Evolutionary conservation across 1,284 basidiomycete species (phyloP).

Genomic region (Ustilago loliicola): DNA sequence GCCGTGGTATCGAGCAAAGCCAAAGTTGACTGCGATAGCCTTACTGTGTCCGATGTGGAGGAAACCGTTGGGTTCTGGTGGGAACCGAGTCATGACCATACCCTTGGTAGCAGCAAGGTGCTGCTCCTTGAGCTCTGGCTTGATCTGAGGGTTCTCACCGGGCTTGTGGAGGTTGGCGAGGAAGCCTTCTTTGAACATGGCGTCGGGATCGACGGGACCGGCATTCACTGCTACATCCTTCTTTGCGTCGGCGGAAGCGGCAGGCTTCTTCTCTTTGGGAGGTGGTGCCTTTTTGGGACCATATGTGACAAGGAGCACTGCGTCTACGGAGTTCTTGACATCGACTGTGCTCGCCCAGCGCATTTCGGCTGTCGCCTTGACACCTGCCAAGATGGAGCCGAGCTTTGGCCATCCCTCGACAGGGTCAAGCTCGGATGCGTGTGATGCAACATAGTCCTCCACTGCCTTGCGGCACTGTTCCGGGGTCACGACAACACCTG

Average conservation of each 20-base stretch:
- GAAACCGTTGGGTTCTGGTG: conserved; percentile 97
- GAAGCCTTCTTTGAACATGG: conserved; percentile 95
- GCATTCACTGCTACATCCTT: conserved; percentile 28
- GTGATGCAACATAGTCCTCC: conserved; percentile 75
- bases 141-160: conserved; percentile 91
- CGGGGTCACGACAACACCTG: conserved; percentile 84
- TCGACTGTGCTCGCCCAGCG: conserved; percentile 93
- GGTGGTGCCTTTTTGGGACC: conserved; percentile 74
- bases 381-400: conserved; percentile 62
- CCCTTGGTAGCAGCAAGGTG: conserved; percentile 87
- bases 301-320: conserved; percentile 80
- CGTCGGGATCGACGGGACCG: conserved; percentile 71
- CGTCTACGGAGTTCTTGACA: conserved; percentile 87
- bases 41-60: conserved; percentile 96
- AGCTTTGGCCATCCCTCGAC: conserved; percentile 72
- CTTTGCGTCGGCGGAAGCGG: conserved; percentile 41
- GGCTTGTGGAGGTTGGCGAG: conserved; percentile 92
- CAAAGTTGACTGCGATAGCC: conserved; percentile 98
- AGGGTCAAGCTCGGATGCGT: conserved; percentile 64
- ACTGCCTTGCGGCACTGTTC: conserved; percentile 79
- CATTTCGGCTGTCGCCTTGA: conserved; percentile 56
- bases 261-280: conserved; percentile 75
- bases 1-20: conserved; percentile 90
- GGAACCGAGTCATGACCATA: conserved; percentile 93
- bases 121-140: conserved; percentile 81